Conservation (phyloP, 129 eudicot genomes). For the Oenanthe sinensis region DNA sequence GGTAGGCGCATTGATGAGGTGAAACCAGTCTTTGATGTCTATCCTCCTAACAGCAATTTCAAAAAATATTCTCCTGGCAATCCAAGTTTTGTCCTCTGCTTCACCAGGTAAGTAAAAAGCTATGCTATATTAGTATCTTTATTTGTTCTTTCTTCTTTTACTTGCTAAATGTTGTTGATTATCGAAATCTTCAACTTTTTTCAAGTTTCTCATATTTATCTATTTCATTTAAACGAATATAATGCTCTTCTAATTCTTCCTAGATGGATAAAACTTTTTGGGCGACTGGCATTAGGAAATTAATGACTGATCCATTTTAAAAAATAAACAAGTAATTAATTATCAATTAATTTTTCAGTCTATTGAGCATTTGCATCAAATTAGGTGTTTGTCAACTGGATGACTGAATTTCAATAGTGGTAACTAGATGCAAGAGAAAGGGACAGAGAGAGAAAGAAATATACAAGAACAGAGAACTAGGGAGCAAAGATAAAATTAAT, state of each 20-base stretch:
- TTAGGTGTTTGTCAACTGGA: neutral
- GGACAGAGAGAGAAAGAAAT: neutral
- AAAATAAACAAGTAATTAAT: too few relatives aligned
- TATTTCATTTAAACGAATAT: neutral
- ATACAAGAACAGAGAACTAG: neutral
- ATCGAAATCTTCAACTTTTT: neutral
- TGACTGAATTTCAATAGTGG: neutral
- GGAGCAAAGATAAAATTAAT: too few relatives aligned
- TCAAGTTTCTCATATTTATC: too few relatives aligned
- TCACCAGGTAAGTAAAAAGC: slow-evolving; percentile 35
- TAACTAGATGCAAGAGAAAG: neutral
- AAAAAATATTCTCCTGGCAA: slow-evolving; percentile 62
- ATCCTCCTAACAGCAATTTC: slow-evolving; percentile 81
- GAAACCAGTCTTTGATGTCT: slow-evolving; percentile 57
- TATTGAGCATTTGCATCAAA: neutral
- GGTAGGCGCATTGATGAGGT: slow-evolving; percentile 32
- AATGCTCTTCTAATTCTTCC: neutral
- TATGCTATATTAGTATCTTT: neutral
- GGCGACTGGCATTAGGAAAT: neutral
- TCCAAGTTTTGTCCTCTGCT: slow-evolving; percentile 53
- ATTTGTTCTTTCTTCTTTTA: neutral
- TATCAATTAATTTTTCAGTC: neutral
- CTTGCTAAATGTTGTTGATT: neutral
- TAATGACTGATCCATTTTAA: neutral
- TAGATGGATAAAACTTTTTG: neutral